phyloP scores from a whole-genome alignment of 805 yeast genomes.

The Ogataea parapolymorpha region DNA sequence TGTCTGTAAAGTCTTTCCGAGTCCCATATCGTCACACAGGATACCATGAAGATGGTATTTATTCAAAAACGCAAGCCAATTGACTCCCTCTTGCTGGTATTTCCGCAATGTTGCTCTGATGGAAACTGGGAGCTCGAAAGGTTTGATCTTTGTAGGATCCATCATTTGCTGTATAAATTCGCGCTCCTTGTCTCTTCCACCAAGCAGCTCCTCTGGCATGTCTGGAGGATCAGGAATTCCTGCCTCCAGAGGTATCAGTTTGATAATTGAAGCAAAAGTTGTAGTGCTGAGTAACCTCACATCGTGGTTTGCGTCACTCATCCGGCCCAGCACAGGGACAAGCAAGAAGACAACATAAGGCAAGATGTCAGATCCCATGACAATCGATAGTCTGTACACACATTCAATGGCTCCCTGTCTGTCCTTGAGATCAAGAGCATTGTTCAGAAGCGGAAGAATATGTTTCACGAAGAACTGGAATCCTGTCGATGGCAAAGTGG shows the following conservation, averaged over 20 bases:
- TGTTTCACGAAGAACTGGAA: slow-evolving; percentile 77
- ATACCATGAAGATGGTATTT: slow-evolving; percentile 96
- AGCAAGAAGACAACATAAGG: slow-evolving; percentile 95
- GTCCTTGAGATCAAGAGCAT: slow-evolving; percentile 63
- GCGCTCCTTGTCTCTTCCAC: slow-evolving; percentile 90
- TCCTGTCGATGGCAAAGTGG: slow-evolving; percentile 62
- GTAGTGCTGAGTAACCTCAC: slow-evolving; percentile 91
- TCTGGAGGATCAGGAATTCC: slow-evolving; percentile 96
- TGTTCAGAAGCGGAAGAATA: slow-evolving; percentile 75
- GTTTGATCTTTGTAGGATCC: slow-evolving; percentile 88
- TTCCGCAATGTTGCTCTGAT: slow-evolving; percentile 90
- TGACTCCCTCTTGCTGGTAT: slow-evolving; percentile 97
- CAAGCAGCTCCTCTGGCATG: slow-evolving; percentile 77
- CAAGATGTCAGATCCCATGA: slow-evolving; percentile 84
- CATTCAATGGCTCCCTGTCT: slow-evolving; percentile 96
- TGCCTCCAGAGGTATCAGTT: slow-evolving; percentile 93
- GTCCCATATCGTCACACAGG: slow-evolving; percentile 98
- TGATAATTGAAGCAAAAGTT: slow-evolving; percentile 93
- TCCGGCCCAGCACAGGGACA: slow-evolving; percentile 94
- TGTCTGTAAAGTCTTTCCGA: slow-evolving; percentile 95
- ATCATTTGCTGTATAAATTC: slow-evolving; percentile 96
- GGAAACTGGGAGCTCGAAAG: slow-evolving; percentile 85
- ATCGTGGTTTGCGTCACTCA: slow-evolving; percentile 92
- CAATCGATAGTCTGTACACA: slow-evolving; percentile 74
- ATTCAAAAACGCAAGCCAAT: slow-evolving; percentile 95